Evolutionary conservation across 371 early-diverging fungal species (phyloP).

Genomic region (Rhizopus stolonifer): DNA sequence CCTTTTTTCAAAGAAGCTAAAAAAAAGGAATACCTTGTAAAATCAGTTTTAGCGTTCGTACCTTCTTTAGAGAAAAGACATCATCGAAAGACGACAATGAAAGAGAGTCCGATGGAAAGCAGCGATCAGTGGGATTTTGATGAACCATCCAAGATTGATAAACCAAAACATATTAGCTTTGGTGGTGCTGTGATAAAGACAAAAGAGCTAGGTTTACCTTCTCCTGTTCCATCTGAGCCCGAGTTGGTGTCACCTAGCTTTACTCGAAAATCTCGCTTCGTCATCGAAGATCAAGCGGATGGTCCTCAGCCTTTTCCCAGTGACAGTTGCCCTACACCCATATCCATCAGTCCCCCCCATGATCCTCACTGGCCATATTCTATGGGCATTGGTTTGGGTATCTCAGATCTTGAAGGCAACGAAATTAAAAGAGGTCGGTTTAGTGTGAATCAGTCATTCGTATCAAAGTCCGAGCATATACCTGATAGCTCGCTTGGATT

Average conservation of each 20-base stretch:
- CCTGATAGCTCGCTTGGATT: neutral
- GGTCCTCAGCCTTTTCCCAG: neutral
- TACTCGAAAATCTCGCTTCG: conserved; percentile 40
- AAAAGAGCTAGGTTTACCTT: conserved; percentile 6
- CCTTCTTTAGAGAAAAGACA: conserved; percentile 70
- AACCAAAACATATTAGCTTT: conserved; percentile 34
- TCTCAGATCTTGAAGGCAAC: conserved; percentile 5
- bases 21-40: conserved; percentile 64
- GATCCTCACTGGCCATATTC: conserved; percentile 4
- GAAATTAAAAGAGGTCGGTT: conserved; percentile 52
- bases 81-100: conserved; percentile 42
- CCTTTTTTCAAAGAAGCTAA: conserved; percentile 78
- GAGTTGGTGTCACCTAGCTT: conserved; percentile 2
- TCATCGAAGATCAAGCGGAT: conserved; percentile 28
- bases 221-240: conserved; percentile 7
- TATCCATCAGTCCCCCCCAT: neutral
- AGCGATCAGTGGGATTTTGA: conserved; percentile 51
- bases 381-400: conserved; percentile 8
- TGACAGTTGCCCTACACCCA: too few relatives aligned
- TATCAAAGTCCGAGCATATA: neutral
- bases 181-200: conserved; percentile 30
- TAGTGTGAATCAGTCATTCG: conserved; percentile 37
- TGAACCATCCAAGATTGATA: conserved; percentile 20
- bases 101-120: conserved; percentile 28
- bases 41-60: conserved; percentile 59